Evolutionary conservation across 2,329 filamentous ascomycete genomes (phyloP).

Genomic region (Cladorrhinum sp.): DNA sequence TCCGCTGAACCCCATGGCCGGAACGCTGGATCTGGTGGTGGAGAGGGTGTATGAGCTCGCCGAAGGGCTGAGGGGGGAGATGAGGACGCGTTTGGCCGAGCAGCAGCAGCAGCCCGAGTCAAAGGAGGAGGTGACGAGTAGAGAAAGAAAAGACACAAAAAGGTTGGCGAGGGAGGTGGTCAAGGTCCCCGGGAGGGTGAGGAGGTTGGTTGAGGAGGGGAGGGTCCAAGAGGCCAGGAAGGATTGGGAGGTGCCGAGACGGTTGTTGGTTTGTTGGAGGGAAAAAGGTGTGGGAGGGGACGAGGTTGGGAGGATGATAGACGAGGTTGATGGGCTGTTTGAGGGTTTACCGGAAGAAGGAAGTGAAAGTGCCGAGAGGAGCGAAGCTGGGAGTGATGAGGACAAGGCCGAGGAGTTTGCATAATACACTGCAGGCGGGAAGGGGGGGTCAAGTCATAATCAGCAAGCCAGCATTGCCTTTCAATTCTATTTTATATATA

Average conservation of each 20-base stretch:
- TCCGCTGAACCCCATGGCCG: constrained; percentile 69
- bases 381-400: constrained; percentile 26
- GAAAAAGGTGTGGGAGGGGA: constrained; percentile 52
- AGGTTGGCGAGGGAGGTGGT: constrained; percentile 63
- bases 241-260: constrained; percentile 54
- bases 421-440: too few species aligned
- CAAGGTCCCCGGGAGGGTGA: constrained; percentile 57
- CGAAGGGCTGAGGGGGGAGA: constrained; percentile 50
- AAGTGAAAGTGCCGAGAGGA: too few species aligned
- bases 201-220: constrained; percentile 56
- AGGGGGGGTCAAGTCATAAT: neutral
- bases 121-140: neutral
- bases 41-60: constrained; percentile 68
- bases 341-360: too few species aligned
- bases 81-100: constrained; percentile 39
- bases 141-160: constrained; percentile 40
- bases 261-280: constrained; percentile 52
- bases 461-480: neutral
- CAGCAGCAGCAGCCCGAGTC: constrained; percentile 22
- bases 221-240: constrained; percentile 57
- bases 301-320: constrained; percentile 52
- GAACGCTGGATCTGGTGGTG: constrained; percentile 70
- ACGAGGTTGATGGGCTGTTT: constrained; percentile 49
- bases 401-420: constrained; percentile 18
- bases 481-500: neutral